Percentiles rank a stretch among this genome's conserved stretches.
These are phyloP conservation scores for Curvularia lunata DNA, from an alignment of 2,329 filamentous ascomycete genomes.

Conservation along the genomic window DNA sequence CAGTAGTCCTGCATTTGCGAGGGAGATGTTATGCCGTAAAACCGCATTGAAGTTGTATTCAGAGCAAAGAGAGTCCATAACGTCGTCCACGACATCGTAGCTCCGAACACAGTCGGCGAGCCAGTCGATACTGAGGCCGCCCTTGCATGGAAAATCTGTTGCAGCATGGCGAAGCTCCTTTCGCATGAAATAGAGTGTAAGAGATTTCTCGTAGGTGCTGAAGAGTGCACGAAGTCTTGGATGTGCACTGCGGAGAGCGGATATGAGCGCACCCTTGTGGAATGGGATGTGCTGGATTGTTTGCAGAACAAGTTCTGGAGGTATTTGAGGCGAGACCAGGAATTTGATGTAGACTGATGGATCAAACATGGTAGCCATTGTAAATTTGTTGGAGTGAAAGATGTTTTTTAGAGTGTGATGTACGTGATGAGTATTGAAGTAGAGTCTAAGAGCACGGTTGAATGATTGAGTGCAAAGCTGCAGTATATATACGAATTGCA, in stretches of 20 bases:
- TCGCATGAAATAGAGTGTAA: slow-evolving; percentile 30
- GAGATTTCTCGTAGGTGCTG: slow-evolving; percentile 34
- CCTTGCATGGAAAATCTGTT: slow-evolving; percentile 34
- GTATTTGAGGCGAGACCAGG: slow-evolving; percentile 28
- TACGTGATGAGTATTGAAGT: not conserved
- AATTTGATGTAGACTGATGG: slow-evolving; percentile 9
- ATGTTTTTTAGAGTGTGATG: not conserved
- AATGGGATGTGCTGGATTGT: slow-evolving; percentile 37
- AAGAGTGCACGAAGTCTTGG: slow-evolving; percentile 29
- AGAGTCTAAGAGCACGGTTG: not conserved
- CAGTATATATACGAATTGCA: slow-evolving; percentile 7
- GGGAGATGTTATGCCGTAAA: slow-evolving; percentile 31
- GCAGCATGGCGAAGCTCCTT: slow-evolving; percentile 38
- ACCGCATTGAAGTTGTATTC: slow-evolving; percentile 36
- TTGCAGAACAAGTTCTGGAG: slow-evolving; percentile 38
- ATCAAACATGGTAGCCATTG: slow-evolving; percentile 14
- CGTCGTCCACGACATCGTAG: slow-evolving; percentile 41
- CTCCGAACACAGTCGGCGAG: slow-evolving; percentile 34
- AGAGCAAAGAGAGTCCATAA: slow-evolving; percentile 39
- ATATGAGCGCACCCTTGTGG: slow-evolving; percentile 27
- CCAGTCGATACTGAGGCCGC: slow-evolving; percentile 28
- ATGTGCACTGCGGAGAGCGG: slow-evolving; percentile 27
- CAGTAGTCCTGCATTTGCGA: slow-evolving; percentile 38
- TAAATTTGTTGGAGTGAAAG: not conserved
- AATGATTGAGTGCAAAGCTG: not conserved